Percentiles rank a stretch among this genome's conserved stretches.
phyloP scores from a whole-genome alignment of 768 basidiomycete genomes.

The Butyriboletus loyo region DNA sequence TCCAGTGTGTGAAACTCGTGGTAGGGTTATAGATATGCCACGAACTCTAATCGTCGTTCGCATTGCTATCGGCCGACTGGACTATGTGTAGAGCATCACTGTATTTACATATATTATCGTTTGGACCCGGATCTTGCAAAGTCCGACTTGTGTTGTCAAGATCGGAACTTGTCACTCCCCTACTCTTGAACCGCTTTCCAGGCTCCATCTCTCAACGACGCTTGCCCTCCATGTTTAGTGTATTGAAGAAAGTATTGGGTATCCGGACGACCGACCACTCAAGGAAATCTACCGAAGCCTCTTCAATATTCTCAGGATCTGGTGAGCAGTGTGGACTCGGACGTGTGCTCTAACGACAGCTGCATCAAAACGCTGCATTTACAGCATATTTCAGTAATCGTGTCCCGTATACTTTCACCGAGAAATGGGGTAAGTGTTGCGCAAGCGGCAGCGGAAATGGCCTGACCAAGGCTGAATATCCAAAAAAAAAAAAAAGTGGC shows the following conservation, averaged over 20 bases:
- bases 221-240: conserved; percentile 7
- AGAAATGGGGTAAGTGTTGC: conserved; percentile 28
- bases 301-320: conserved; percentile 24
- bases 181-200: not conserved
- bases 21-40: not conserved
- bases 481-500: conserved; percentile 18
- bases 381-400: conserved; percentile 29
- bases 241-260: conserved; percentile 8
- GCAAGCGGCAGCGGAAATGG: not conserved
- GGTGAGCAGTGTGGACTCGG: conserved; percentile 15
- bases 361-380: not conserved
- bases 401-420: conserved; percentile 18
- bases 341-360: not conserved
- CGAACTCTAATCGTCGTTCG: not conserved
- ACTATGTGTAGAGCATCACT: too few relatives aligned
- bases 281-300: not conserved
- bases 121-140: not conserved
- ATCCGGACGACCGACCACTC: not conserved
- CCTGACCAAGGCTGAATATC: not conserved
- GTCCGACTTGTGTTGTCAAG: not conserved
- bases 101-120: too few relatives aligned
- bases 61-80: not conserved
- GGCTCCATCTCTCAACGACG: not conserved
- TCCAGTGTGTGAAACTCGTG: not conserved
- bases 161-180: not conserved